Evolutionary conservation across 495 filamentous ascomycete species (phyloP).

Genomic region (Cercophora sp.): DNA sequence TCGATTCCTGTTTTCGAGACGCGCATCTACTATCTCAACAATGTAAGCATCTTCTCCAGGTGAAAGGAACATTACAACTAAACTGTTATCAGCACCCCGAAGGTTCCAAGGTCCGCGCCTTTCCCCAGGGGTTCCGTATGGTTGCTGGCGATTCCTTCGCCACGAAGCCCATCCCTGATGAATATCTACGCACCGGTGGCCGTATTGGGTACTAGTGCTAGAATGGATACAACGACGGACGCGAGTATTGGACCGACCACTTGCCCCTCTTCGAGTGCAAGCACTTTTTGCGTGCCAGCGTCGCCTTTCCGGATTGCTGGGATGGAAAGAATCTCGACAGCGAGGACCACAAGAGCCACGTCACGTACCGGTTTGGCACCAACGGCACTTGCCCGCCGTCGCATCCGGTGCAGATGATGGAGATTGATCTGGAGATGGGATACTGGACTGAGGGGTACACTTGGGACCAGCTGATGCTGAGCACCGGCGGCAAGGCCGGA

Average conservation of each 20-base stretch:
- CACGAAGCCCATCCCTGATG: neutral
- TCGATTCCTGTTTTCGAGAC: neutral
- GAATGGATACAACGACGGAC: conserved; percentile 3
- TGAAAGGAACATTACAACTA: neutral
- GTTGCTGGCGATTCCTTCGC: conserved; percentile 2
- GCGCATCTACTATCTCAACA: conserved; percentile 6
- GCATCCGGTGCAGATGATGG: conserved; percentile 4
- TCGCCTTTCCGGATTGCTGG: conserved; percentile 10
- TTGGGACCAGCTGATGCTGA: conserved; percentile 11
- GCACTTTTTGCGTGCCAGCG: neutral
- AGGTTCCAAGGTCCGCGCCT: conserved; percentile 1
- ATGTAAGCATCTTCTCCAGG: neutral
- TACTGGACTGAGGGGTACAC: conserved; percentile 3
- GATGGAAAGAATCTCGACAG: conserved; percentile 5
- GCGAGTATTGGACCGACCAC: neutral
- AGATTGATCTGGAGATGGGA: conserved; percentile 7
- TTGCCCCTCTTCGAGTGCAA: conserved; percentile 3
- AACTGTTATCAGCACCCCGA: neutral
- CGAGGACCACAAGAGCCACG: conserved; percentile 5
- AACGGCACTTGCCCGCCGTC: conserved; percentile 1
- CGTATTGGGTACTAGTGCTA: conserved; percentile 1
- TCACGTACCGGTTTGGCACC: neutral
- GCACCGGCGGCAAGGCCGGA: conserved; percentile 7
- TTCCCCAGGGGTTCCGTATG: conserved; percentile 9
- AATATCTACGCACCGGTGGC: neutral